Conservation (phyloP, 225 moss, liverwort and hornwort species). For the Lunularia cruciata region DNA sequence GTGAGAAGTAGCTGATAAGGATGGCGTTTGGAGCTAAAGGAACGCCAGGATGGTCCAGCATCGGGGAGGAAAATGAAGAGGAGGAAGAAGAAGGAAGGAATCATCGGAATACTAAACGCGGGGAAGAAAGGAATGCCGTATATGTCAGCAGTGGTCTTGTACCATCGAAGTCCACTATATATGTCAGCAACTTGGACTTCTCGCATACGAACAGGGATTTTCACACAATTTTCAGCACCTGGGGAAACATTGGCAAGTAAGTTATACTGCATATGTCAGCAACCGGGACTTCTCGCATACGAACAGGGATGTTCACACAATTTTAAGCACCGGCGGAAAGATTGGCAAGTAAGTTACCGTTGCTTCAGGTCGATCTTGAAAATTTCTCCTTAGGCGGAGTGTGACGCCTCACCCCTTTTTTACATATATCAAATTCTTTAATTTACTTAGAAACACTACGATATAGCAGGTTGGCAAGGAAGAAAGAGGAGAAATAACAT, state of each 20-base stretch:
- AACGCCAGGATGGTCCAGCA: slow-evolving; percentile 43
- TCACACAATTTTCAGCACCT: slow-evolving; percentile 94
- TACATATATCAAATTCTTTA: too few relatives aligned
- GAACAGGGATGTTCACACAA: too few relatives aligned
- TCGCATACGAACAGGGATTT: slow-evolving; percentile 93
- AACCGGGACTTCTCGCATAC: too few relatives aligned
- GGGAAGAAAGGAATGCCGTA: slow-evolving; percentile 6
- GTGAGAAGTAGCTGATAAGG: neutral
- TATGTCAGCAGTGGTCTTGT: slow-evolving; percentile 88
- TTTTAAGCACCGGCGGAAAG: too few relatives aligned
- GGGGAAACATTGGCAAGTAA: slow-evolving; percentile 95
- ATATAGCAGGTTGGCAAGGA: too few relatives aligned
- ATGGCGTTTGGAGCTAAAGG: slow-evolving; percentile 40
- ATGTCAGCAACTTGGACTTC: slow-evolving; percentile 92
- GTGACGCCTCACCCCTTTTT: too few relatives aligned
- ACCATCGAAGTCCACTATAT: slow-evolving; percentile 95
- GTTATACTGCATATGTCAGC: too few relatives aligned
- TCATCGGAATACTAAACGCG: neutral
- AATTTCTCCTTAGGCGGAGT: too few relatives aligned
- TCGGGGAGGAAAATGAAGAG: slow-evolving; percentile 32
- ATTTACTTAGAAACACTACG: too few relatives aligned
- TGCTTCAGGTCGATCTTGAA: too few relatives aligned
- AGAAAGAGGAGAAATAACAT: too few relatives aligned
- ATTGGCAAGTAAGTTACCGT: too few relatives aligned
- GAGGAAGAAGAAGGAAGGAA: slow-evolving; percentile 38